Base-by-base conservation (phyloP, 768 basidiomycete species). In the Pholiota conissans region DNA sequence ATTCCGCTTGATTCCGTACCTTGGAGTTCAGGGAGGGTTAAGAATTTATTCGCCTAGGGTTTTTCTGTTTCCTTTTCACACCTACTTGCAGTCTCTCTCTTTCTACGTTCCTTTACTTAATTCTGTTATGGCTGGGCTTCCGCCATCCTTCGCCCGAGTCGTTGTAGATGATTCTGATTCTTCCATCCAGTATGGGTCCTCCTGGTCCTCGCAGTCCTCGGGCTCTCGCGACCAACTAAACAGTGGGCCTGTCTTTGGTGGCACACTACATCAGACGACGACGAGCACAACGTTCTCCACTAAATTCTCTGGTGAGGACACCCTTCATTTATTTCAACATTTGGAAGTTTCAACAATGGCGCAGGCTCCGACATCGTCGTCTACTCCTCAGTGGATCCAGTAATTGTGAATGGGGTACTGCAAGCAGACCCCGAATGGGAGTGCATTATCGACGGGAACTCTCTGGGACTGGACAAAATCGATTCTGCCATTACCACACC, bases 391-490 rank as follows among this genome's bases (percentile, higher is more conserved):
- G 48, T 49, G 3, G 13, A 6, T 5, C 48, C 48, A 9, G 32
- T 49, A n/a, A 16, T 49, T 20, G 48, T 49, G 27, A 49, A 49
- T 20, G 14, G 14, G 3, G 32, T 22, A 16, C 16, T 32, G 8
- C 48, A 49, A 49, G 26, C 48, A n/a, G 48, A 49, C 28, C 48
- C 48, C 3, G 28, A 49, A 49, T 49, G 48, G 48, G 48, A 49
- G 24, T 49, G 48, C 22, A 30, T 49, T 5, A 34, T 49, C n/a
- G 48, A 49, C 27, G 48, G 48, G 4, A 32, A 29, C 27, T 30
- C 29, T 14, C 29, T 49, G 10, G 48, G 48, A 16, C 10, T 49
- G 26, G 24, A 14, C 29, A 27, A 49, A 34, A 49, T 49, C n/a
- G 13, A 14, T 28, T 10, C 14, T 20, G 48, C 48, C 4, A 34